Conservation (phyloP, 2,329 filamentous ascomycete species). For the Fusarium siculi region DNA sequence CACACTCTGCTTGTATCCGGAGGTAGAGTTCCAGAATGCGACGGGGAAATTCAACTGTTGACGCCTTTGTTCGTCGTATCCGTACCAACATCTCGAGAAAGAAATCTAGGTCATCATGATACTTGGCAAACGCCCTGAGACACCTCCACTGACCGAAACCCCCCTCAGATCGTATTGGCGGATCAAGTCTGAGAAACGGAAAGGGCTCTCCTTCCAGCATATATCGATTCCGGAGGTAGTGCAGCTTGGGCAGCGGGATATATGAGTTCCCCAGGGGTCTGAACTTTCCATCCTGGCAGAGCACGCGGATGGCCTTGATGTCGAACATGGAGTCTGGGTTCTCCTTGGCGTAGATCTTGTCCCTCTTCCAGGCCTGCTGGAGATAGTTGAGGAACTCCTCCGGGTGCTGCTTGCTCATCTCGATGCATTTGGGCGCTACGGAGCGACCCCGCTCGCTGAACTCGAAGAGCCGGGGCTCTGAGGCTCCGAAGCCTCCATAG, state of each 20-base stretch:
- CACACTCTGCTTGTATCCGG: slow-evolving; percentile 38
- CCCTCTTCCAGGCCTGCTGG: slow-evolving; percentile 37
- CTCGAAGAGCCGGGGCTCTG: slow-evolving; percentile 39
- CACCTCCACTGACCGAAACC: slow-evolving; percentile 35
- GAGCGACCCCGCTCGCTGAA: slow-evolving; percentile 37
- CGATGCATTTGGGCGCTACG: slow-evolving; percentile 34
- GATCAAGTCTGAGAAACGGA: slow-evolving; percentile 37
- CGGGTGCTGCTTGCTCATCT: slow-evolving; percentile 35
- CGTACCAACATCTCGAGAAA: slow-evolving; percentile 39
- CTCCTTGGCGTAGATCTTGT: slow-evolving; percentile 37
- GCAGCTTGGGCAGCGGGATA: slow-evolving; percentile 39
- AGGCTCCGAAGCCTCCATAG: slow-evolving; percentile 36
- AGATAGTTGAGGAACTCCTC: slow-evolving; percentile 38
- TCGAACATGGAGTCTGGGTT: slow-evolving; percentile 36
- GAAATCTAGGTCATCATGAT: slow-evolving; percentile 35
- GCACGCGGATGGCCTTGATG: slow-evolving; percentile 32
- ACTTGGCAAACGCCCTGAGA: slow-evolving; percentile 31
- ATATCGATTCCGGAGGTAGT: slow-evolving; percentile 40
- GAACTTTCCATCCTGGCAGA: slow-evolving; percentile 33
- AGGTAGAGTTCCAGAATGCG: slow-evolving; percentile 41
- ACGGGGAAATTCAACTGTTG: slow-evolving; percentile 34
- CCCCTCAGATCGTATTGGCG: slow-evolving; percentile 28
- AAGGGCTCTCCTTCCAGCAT: slow-evolving; percentile 39
- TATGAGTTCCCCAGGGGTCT: slow-evolving; percentile 34
- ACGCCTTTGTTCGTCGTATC: slow-evolving; percentile 26